Evolutionary conservation across 2,329 filamentous ascomycete species (phyloP), one percentile per base, ranked within the genome.

Genomic region (Aspergillus arachidicola): DNA sequence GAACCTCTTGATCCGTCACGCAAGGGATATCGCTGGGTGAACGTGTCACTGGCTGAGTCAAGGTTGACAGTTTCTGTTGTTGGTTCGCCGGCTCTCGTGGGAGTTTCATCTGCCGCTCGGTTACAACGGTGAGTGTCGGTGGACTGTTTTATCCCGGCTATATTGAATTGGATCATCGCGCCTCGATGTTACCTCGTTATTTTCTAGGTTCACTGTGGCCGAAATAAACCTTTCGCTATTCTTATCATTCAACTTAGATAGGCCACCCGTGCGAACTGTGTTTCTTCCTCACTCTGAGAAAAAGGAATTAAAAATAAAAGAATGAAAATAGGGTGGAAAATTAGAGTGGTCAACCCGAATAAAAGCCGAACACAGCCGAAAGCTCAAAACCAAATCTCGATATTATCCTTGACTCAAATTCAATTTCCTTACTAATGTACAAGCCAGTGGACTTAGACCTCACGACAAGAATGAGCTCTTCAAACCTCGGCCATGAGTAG

Each of bases 1-100:
- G n/a, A 55, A 16, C 51, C 14, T 58, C 43, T 60, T 48, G 51
- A 48, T 60, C 51, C 38, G 30, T 60, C 57, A 41, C 56, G 57
- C 51, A 32, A 57, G 55, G 60, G 48, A 55, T 48, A 62, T 30
- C 19, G 38, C 19, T 4, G 16, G 38, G 61, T 10, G 48, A 51
- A 32, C 21, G 28, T 51, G 28, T 51, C 48, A 32, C 30, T 3
- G 16, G 12, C 21, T 48, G 26, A 28, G 26, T 11, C 32, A 34
- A 34, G 32, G 3, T 34, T 32, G 16, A 10, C 28, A n/a, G 26
- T 19, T 16, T 9, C 12, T 28, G 26, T 28, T 21, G 14, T 32
- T 21, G 12, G 11, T 36, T 53, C 10, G 6, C 16, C 16, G 50
- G 38, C 38, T 41, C 38, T 41, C 38, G 38, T 41, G 38, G 6